A percentile compares a stretch with the other conserved stretches of the same genome.
Evolutionary conservation across 176 grass and related monocot genomes (phyloP).

Genomic region (Panicum miliaceum): DNA sequence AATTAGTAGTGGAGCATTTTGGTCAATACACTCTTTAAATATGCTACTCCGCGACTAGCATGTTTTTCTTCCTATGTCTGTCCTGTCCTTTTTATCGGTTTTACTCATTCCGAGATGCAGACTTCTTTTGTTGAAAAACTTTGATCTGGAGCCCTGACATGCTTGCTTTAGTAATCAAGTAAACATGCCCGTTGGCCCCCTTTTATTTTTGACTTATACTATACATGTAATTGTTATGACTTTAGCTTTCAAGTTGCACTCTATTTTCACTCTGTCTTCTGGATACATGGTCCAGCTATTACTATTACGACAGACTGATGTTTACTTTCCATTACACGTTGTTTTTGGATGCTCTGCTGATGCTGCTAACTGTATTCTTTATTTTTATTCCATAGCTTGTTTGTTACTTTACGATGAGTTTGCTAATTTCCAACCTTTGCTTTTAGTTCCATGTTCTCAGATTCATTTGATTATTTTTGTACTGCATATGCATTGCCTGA

Average conservation of each 20-base stretch:
- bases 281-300: background rate
- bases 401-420: no score
- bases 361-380: no score
- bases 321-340: no score
- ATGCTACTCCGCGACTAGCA: background rate
- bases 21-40: constrained; percentile 16
- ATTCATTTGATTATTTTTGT: no score
- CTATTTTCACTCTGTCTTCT: background rate
- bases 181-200: background rate
- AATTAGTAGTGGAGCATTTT: background rate
- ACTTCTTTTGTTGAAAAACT: constrained; percentile 2
- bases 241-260: background rate
- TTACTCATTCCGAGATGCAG: constrained; percentile 7
- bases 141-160: background rate
- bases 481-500: no score
- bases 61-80: background rate
- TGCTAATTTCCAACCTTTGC: no score
- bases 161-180: background rate
- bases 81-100: constrained; percentile 2
- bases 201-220: no score
- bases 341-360: no score
- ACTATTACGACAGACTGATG: no score
- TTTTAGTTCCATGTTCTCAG: no score
- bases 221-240: background rate
- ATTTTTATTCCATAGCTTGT: no score